These are phyloP conservation scores for Arthrocladium fulminans DNA, from an alignment of 2,329 filamentous ascomycete species.

Conservation along the genomic window DNA sequence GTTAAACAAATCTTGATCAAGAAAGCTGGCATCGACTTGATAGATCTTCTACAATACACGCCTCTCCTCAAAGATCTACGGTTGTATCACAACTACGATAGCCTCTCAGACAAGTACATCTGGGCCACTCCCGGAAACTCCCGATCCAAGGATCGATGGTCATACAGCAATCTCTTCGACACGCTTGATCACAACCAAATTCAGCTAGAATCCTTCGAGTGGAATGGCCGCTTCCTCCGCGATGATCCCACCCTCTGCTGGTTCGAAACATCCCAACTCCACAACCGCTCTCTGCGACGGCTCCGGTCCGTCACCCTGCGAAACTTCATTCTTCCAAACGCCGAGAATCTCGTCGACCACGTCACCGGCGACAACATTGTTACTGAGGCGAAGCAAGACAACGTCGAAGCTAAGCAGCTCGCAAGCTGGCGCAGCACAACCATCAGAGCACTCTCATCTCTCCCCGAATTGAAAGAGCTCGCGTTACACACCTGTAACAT, in stretches of 20 bases:
- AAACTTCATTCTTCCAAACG: constrained; percentile 24
- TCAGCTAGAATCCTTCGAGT: constrained; percentile 45
- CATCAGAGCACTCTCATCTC: constrained; percentile 29
- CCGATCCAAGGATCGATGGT: constrained; percentile 47
- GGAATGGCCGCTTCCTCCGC: constrained; percentile 44
- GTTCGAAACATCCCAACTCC: constrained; percentile 46
- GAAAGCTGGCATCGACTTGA: constrained; percentile 48
- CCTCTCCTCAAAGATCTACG: constrained; percentile 61
- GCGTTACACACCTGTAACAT: constrained; percentile 67
- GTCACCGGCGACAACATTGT: not conserved
- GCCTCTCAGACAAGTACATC: constrained; percentile 24
- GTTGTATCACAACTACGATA: constrained; percentile 61
- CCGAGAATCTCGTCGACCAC: not conserved
- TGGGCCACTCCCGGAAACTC: constrained; percentile 24
- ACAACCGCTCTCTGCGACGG: constrained; percentile 42
- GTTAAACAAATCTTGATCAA: constrained; percentile 50
- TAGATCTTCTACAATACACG: constrained; percentile 52
- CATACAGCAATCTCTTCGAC: constrained; percentile 57
- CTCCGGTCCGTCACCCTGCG: constrained; percentile 31
- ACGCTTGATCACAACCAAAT: constrained; percentile 47
- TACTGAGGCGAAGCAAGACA: not conserved
- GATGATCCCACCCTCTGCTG: constrained; percentile 28
- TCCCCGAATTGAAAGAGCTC: constrained; percentile 59
- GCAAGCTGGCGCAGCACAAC: constrained; percentile 39
- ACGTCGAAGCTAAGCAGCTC: constrained; percentile 15